Percentiles rank a stretch among this genome's conserved stretches.
Conservation (phyloP, 2,329 filamentous ascomycete genomes). For the Sporothrix protearum region DNA sequence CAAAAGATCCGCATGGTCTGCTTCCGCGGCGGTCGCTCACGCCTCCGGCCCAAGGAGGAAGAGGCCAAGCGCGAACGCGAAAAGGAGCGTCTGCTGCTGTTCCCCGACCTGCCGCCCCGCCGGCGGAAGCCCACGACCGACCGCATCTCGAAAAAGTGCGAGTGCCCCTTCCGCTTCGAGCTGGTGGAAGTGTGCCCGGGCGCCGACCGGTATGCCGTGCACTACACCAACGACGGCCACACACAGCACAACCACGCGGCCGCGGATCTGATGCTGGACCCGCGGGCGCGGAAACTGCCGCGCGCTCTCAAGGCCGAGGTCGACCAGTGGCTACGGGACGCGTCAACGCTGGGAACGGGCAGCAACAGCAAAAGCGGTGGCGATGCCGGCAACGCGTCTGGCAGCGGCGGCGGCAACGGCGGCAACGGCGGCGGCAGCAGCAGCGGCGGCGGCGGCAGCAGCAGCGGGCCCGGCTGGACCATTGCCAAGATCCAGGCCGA, state of each 20-base stretch:
- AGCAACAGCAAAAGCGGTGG: background rate
- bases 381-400: background rate
- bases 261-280: constrained; percentile 38
- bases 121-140: constrained; percentile 37
- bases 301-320: constrained; percentile 35
- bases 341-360: constrained; percentile 25
- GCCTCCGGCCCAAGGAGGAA: constrained; percentile 31
- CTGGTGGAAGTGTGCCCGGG: constrained; percentile 37
- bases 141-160: constrained; percentile 38
- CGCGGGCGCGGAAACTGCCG: constrained; percentile 37
- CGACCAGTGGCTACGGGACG: constrained; percentile 36
- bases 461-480: constrained; percentile 24
- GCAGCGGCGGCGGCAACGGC: background rate
- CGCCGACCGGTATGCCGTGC: constrained; percentile 38
- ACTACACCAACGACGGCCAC: constrained; percentile 39
- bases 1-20: constrained; percentile 41
- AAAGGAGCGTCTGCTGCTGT: constrained; percentile 23
- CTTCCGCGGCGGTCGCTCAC: constrained; percentile 38
- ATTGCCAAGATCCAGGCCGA: constrained; percentile 39
- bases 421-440: background rate
- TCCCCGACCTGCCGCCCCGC: constrained; percentile 18
- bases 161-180: constrained; percentile 40
- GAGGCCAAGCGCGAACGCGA: constrained; percentile 23
- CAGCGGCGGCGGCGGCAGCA: background rate
- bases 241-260: constrained; percentile 38